Evolutionary conservation across 345 rosid genomes (phyloP).

Genomic region (Leavenworthia alabamica): DNA sequence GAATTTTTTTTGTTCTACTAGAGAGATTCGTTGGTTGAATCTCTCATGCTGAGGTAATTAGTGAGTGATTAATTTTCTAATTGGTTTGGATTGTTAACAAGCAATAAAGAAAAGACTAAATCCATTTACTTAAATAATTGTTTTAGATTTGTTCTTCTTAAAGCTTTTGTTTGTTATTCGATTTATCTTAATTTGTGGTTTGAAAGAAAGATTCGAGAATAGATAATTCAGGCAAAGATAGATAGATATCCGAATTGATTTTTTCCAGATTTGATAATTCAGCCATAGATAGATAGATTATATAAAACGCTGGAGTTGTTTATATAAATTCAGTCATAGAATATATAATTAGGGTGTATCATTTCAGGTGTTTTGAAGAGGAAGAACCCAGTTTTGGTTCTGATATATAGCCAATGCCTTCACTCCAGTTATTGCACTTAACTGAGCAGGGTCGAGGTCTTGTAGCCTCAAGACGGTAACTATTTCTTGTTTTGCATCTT

Average conservation of each 20-base stretch:
- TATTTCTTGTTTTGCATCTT: not conserved
- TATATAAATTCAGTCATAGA: too few species aligned
- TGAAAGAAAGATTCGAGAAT: not conserved
- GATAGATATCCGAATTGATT: too few species aligned
- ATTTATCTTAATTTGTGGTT: not conserved
- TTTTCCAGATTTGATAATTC: too few species aligned
- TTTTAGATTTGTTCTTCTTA: constrained; percentile 5
- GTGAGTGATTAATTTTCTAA: not conserved
- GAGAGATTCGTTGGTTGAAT: constrained; percentile 1
- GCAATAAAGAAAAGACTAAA: not conserved
- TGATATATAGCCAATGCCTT: constrained; percentile 62
- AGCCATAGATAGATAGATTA: too few species aligned
- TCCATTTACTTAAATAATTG: not conserved
- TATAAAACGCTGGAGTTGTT: too few species aligned
- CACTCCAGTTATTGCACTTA: constrained; percentile 80
- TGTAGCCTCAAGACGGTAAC: constrained; percentile 78
- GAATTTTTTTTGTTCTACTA: not conserved
- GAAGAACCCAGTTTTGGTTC: constrained; percentile 23
- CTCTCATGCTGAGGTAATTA: constrained; percentile 28
- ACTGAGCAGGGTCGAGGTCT: constrained; percentile 78
- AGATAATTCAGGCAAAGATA: too few species aligned
- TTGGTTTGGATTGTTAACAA: not conserved
- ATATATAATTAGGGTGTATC: too few species aligned
- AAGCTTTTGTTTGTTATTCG: not conserved
- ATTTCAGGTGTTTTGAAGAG: constrained; percentile 31